Conservation (phyloP, 306 rosid species). For the Cucurbita ficifolia region DNA sequence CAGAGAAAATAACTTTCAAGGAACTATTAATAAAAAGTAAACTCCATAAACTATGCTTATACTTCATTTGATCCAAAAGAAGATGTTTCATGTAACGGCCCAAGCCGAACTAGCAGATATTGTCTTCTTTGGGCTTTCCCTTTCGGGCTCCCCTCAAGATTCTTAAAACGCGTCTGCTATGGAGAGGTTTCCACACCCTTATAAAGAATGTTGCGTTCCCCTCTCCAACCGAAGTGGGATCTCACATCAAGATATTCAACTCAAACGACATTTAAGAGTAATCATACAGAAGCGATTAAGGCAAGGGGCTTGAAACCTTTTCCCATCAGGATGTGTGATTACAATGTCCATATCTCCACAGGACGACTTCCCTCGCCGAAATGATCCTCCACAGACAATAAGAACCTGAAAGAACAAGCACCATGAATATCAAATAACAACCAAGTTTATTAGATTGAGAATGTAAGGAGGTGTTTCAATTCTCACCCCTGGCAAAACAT, state of each 20-base stretch:
- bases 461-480: background rate
- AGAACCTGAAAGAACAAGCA: conserved; percentile 24
- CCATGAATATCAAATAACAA: background rate
- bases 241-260: background rate
- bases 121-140: too few relatives aligned
- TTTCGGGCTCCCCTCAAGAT: too few relatives aligned
- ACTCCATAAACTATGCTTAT: too few relatives aligned
- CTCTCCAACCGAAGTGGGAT: too few relatives aligned
- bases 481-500: conserved; percentile 67
- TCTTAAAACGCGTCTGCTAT: too few relatives aligned
- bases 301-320: conserved; percentile 27
- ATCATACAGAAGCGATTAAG: background rate
- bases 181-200: too few relatives aligned
- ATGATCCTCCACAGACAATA: conserved; percentile 86
- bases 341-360: conserved; percentile 91
- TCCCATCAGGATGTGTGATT: conserved; percentile 86
- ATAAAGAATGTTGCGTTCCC: too few relatives aligned
- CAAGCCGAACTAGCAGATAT: too few relatives aligned
- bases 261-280: background rate
- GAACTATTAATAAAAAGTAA: background rate
- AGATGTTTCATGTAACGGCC: too few relatives aligned
- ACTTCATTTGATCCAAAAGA: too few relatives aligned
- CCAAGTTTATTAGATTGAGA: background rate
- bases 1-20: conserved; percentile 11
- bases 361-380: conserved; percentile 76